phyloP scores from a whole-genome alignment of 371 early-diverging fungal species.

The Lichtheimia hyalospora region DNA sequence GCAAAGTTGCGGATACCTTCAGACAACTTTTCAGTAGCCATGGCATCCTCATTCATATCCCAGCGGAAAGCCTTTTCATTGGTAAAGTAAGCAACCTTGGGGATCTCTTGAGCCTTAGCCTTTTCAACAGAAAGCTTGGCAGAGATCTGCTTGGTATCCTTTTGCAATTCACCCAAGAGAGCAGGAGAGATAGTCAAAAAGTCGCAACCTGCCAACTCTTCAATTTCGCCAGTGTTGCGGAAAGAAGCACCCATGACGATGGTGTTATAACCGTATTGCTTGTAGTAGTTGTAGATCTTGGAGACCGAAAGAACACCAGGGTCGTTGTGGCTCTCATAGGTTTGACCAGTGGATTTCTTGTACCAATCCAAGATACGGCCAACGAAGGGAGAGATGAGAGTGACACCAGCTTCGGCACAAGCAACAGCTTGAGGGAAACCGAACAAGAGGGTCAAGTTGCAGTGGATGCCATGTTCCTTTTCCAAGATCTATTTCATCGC shows the following conservation, averaged over 20 bases:
- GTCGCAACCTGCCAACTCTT: constrained; percentile 95
- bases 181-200: constrained; percentile 94
- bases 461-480: constrained; percentile 88
- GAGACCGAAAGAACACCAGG: constrained; percentile 94
- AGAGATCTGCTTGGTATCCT: constrained; percentile 59
- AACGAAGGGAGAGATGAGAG: constrained; percentile 98
- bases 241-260: constrained; percentile 99
- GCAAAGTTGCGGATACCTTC: constrained; percentile 97
- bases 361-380: constrained; percentile 99
- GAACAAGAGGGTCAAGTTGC: constrained; percentile 97
- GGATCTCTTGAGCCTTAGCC: constrained; percentile 45
- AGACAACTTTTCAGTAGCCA: constrained; percentile 96
- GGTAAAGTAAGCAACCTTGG: constrained; percentile 66
- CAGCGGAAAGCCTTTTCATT: constrained; percentile 93
- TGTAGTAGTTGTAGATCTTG: constrained; percentile 98
- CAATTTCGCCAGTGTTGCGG: constrained; percentile 96
- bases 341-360: constrained; percentile 86
- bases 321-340: constrained; percentile 74
- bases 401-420: constrained; percentile 95
- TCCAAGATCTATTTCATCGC: constrained; percentile 60
- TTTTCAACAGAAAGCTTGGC: constrained; percentile 72
- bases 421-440: constrained; percentile 94
- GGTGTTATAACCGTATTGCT: constrained; percentile 94
- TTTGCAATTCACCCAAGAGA: constrained; percentile 78
- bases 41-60: constrained; percentile 95